Base-by-base conservation (phyloP, 2,329 filamentous ascomycete species). In the Penicillium sp. region DNA sequence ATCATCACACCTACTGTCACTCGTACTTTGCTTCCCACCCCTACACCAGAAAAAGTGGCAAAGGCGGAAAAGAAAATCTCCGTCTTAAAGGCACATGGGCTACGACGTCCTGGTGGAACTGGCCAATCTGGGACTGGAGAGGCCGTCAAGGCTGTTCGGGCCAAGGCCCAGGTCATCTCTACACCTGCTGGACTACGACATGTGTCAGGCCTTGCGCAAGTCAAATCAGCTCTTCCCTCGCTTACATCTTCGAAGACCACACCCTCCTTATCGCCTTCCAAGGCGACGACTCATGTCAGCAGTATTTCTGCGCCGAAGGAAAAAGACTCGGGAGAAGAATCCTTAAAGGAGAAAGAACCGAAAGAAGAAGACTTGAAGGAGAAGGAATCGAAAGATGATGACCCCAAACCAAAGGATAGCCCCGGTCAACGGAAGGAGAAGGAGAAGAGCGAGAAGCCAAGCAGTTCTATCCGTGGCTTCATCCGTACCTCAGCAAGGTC, bases 1-100 rank as follows among this genome's bases (percentile, higher is more conserved):
- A 71, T 71, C 68, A 71, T 70, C 68, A 73, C 68, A 71, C 76
- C 70, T 70, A 77, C 71, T 73, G 74, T 69, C 73, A 77, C 67
- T 63, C 72, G 66, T 69, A 77, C 71, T 68, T 70, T 69, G 69
- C 71, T 72, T 58, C 68, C 67, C 52, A 65, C 65, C n/a, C 67
- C 65, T 2, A 45, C 35, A 8, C 44, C 48, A n/a, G 42, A 54
- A 8, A 53, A 53, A 19, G 11, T 22, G 13, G 22, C 21, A 48
- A 50, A 33, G 29, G 37, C 26, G 33, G 58, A 54, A 55, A 69
- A 58, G 42, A 71, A 62, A 44, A 44, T 55, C 7, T 29, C 58
- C 29, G 44, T 29, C 49, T 33, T 58, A 50, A 64, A 64, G 45
- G 55, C 62, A 22, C 60, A 57, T 52, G 64, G 60, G 3, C 51